phyloP scores from a whole-genome alignment of 495 filamentous ascomycete species.

The Aspergillus avenaceus region DNA sequence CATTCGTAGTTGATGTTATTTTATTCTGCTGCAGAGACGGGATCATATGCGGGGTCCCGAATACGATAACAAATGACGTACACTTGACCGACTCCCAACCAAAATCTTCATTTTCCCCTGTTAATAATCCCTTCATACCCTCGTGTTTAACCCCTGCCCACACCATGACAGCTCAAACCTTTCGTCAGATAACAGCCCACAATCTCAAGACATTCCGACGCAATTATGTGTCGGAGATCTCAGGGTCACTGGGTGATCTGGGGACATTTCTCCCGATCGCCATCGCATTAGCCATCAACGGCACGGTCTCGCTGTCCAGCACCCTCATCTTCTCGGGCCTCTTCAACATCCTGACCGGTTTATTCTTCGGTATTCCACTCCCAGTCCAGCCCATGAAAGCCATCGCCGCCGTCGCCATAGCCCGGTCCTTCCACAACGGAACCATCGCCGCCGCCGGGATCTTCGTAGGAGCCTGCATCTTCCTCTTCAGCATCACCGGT shows the following conservation, averaged over 20 bases:
- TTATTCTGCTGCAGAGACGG: no score
- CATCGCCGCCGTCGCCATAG: slow-evolving; percentile 82
- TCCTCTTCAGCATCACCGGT: slow-evolving; percentile 73
- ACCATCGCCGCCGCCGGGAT: slow-evolving; percentile 77
- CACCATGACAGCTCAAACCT: slow-evolving; percentile 25
- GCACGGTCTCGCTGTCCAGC: slow-evolving; percentile 72
- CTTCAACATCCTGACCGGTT: slow-evolving; percentile 78
- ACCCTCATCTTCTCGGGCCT: slow-evolving; percentile 85
- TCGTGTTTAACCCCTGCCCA: neutral
- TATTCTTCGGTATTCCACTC: slow-evolving; percentile 77
- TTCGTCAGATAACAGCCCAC: slow-evolving; percentile 30
- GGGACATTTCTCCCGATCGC: slow-evolving; percentile 88
- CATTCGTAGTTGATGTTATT: no score
- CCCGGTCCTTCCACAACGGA: slow-evolving; percentile 55
- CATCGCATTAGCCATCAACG: slow-evolving; percentile 71
- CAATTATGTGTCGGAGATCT: slow-evolving; percentile 74
- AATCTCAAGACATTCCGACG: slow-evolving; percentile 41
- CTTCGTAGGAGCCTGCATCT: slow-evolving; percentile 65
- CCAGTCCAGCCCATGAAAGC: slow-evolving; percentile 92
- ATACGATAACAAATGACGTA: neutral
- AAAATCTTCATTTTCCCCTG: neutral
- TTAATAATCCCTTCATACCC: neutral
- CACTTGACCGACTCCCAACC: neutral
- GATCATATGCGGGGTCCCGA: neutral
- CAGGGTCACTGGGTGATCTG: slow-evolving; percentile 84